A percentile compares a stretch with the other conserved stretches of the same genome.
Conservation (phyloP, 2,329 filamentous ascomycete genomes). For the Colletotrichum lupini region DNA sequence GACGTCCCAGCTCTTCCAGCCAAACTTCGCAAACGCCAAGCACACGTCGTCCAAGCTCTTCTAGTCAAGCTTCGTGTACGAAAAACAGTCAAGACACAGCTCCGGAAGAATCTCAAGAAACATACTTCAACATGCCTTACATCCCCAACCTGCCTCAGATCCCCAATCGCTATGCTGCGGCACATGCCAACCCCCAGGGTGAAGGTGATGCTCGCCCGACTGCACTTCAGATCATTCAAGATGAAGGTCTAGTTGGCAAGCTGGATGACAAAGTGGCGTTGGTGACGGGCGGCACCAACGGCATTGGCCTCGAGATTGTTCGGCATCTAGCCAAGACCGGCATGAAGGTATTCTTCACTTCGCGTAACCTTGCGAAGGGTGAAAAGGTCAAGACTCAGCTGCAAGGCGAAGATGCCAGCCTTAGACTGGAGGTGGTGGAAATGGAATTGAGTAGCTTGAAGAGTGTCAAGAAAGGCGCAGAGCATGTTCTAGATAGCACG, state of each 20-base stretch:
- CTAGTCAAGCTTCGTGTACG: background rate
- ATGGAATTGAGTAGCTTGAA: slow-evolving; percentile 45
- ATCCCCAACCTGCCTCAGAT: slow-evolving; percentile 4
- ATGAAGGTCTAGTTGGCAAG: slow-evolving; percentile 44
- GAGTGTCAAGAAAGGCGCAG: slow-evolving; percentile 42
- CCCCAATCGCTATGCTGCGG: slow-evolving; percentile 10
- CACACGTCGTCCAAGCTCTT: no score
- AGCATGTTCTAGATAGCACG: slow-evolving; percentile 31
- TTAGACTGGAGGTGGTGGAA: slow-evolving; percentile 46
- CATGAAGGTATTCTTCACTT: slow-evolving; percentile 55
- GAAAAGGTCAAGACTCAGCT: slow-evolving; percentile 37
- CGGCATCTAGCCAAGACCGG: slow-evolving; percentile 55
- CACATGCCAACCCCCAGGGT: slow-evolving; percentile 38
- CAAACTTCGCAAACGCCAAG: no score
- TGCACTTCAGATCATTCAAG: slow-evolving; percentile 48
- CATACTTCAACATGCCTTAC: background rate
- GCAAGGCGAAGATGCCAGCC: slow-evolving; percentile 20
- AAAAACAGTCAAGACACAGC: background rate
- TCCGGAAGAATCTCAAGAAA: background rate
- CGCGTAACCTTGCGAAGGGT: slow-evolving; percentile 48
- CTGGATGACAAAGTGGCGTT: slow-evolving; percentile 49
- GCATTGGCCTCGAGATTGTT: slow-evolving; percentile 55
- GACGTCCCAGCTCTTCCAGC: background rate
- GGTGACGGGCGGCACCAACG: slow-evolving; percentile 54
- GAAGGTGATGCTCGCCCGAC: slow-evolving; percentile 51